These are phyloP conservation scores for Echinochloa phyllopogon DNA, from an alignment of 176 grass and related monocot genomes.

Conservation along the genomic window DNA sequence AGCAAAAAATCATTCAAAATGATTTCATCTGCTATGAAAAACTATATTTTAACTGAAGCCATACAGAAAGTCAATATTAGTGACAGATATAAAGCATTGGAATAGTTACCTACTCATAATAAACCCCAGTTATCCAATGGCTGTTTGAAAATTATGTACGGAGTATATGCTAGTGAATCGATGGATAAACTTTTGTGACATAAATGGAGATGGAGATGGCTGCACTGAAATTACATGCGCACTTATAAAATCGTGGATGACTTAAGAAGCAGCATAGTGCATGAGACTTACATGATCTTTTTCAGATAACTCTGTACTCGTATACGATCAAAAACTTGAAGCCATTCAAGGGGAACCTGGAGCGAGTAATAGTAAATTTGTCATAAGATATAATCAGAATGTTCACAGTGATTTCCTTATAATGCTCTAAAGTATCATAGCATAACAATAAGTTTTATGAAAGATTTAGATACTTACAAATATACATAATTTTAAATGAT, in stretches of 20 bases:
- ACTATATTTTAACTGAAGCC: neutral
- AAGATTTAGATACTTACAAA: neutral
- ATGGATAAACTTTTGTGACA: neutral
- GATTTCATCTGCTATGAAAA: neutral
- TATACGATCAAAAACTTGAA: constrained; percentile 49
- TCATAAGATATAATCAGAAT: constrained; percentile 21
- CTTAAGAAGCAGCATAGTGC: neutral
- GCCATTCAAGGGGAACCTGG: constrained; percentile 76
- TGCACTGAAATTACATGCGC: neutral
- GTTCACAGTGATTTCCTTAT: neutral
- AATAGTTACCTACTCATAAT: neutral
- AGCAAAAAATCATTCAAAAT: neutral
- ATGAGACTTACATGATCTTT: constrained; percentile 52
- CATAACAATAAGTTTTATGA: neutral
- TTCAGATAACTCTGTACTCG: constrained; percentile 48
- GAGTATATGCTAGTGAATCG: neutral
- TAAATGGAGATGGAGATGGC: neutral
- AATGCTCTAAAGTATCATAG: neutral
- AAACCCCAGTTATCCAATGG: neutral
- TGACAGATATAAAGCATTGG: neutral
- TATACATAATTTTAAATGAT: constrained; percentile 1
- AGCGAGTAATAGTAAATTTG: constrained; percentile 17
- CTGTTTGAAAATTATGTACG: neutral
- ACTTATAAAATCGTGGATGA: neutral
- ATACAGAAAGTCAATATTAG: neutral